Percentiles rank a stretch among this genome's conserved stretches.
These are phyloP conservation scores for Erysimum cheiranthoides DNA, from an alignment of 345 rosid genomes.

Conservation along the genomic window DNA sequence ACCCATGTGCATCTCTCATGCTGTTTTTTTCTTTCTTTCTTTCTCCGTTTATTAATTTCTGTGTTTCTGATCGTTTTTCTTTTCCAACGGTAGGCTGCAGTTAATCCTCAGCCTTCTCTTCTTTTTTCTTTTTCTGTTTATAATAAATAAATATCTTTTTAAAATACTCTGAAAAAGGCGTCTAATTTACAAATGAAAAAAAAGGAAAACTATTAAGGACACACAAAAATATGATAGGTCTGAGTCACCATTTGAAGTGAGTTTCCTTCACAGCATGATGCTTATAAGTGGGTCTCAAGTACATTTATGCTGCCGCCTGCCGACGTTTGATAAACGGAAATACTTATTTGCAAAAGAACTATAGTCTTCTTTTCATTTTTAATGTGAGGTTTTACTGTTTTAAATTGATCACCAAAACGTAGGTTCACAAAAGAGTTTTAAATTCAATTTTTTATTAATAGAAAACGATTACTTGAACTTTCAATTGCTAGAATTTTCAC, in stretches of 20 bases:
- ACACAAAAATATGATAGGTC: conserved; percentile 13
- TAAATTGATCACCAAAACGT: background rate
- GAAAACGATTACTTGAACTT: background rate
- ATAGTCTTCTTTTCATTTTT: background rate
- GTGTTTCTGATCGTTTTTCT: conserved; percentile 42
- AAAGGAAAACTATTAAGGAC: conserved; percentile 3
- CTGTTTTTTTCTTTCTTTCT: background rate
- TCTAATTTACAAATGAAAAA: conserved; percentile 19
- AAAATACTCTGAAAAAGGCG: conserved; percentile 9
- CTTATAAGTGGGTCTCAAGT: background rate
- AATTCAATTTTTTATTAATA: background rate
- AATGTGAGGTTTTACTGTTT: background rate
- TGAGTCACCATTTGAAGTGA: conserved; percentile 17
- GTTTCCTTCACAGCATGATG: conserved; percentile 7
- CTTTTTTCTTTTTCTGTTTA: background rate
- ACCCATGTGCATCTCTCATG: conserved; percentile 41
- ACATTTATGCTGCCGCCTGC: conserved; percentile 30
- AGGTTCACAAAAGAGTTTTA: background rate
- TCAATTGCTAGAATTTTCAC: background rate
- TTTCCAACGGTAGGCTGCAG: conserved; percentile 49
- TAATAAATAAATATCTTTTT: background rate
- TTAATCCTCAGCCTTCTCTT: conserved; percentile 19
- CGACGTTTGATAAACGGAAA: conserved; percentile 19
- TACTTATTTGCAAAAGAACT: conserved; percentile 10
- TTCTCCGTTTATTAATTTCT: conserved; percentile 1